A percentile compares a stretch with the other conserved stretches of the same genome.
These are phyloP conservation scores for Aurinia saxatilis DNA, from an alignment of 345 rosid genomes.

Conservation along the genomic window DNA sequence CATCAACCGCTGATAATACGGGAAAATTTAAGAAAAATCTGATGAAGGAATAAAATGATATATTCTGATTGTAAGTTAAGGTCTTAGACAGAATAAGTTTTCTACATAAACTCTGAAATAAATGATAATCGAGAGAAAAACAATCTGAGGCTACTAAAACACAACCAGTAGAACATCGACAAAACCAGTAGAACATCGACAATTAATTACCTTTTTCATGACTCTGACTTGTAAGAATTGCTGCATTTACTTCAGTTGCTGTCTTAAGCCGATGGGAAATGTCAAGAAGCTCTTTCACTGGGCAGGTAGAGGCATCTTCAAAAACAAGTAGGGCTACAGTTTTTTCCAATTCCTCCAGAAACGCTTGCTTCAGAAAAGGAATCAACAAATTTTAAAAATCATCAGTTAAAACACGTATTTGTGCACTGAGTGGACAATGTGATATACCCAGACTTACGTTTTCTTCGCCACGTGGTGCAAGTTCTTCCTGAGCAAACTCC, in stretches of 20 bases:
- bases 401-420: neutral
- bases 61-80: neutral
- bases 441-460: conserved; percentile 36
- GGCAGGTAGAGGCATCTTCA: conserved; percentile 82
- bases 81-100: neutral
- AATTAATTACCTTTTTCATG: conserved; percentile 74
- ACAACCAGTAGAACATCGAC: no score
- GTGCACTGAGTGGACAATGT: neutral
- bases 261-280: conserved; percentile 91
- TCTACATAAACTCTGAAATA: neutral
- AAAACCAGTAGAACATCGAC: neutral
- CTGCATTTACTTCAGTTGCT: conserved; percentile 95
- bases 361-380: conserved; percentile 48
- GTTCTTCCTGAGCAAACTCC: conserved; percentile 99
- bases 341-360: conserved; percentile 91
- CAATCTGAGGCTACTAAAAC: neutral
- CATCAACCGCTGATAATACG: neutral
- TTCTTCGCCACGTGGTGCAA: conserved; percentile 98
- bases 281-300: conserved; percentile 81
- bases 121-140: neutral
- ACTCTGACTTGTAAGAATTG: conserved; percentile 96
- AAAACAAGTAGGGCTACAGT: conserved; percentile 89
- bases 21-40: neutral
- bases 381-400: neutral
- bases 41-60: neutral